Conservation (phyloP, 2,329 filamentous ascomycete species). For the Aspergillus cejpii region DNA sequence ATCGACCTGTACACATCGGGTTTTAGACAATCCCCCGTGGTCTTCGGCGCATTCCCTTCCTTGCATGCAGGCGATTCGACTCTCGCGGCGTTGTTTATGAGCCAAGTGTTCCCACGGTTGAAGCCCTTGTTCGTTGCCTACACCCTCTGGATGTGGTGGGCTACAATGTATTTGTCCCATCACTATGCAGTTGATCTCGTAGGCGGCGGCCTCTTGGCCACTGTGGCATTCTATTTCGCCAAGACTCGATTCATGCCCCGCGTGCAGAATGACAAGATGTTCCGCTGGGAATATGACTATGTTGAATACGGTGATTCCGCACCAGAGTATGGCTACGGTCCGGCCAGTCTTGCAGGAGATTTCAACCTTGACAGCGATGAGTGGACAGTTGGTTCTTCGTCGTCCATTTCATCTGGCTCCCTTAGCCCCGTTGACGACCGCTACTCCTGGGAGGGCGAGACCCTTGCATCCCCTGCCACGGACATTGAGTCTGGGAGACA, state of each 20-base stretch:
- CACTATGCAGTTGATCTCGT: conserved; percentile 95
- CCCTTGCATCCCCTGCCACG: conserved; percentile 30
- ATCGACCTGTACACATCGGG: conserved; percentile 88
- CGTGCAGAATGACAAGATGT: conserved; percentile 74
- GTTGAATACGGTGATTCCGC: conserved; percentile 69
- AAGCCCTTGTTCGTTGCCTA: conserved; percentile 75
- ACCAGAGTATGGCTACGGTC: conserved; percentile 47
- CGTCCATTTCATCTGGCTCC: conserved; percentile 61
- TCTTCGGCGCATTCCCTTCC: conserved; percentile 92
- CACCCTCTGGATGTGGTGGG: conserved; percentile 93
- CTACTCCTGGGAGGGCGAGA: conserved; percentile 42
- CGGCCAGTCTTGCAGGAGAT: conserved; percentile 52
- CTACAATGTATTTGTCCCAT: conserved; percentile 95
- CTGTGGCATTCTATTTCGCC: conserved; percentile 72
- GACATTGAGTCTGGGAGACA: conserved; percentile 39
- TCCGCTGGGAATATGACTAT: conserved; percentile 93
- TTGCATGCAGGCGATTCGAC: conserved; percentile 86
- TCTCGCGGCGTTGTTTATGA: conserved; percentile 86
- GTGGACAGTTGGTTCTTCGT: conserved; percentile 83
- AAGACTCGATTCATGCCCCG: conserved; percentile 75
- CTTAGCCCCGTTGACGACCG: conserved; percentile 57
- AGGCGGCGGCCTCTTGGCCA: conserved; percentile 70
- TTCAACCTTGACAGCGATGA: conserved; percentile 68
- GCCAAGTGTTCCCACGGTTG: conserved; percentile 79
- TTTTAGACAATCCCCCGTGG: conserved; percentile 82